Percentiles rank a stretch among this genome's conserved stretches.
These are phyloP conservation scores for Yarrowia sp. DNA, from an alignment of 805 yeast species.

Conservation along the genomic window DNA sequence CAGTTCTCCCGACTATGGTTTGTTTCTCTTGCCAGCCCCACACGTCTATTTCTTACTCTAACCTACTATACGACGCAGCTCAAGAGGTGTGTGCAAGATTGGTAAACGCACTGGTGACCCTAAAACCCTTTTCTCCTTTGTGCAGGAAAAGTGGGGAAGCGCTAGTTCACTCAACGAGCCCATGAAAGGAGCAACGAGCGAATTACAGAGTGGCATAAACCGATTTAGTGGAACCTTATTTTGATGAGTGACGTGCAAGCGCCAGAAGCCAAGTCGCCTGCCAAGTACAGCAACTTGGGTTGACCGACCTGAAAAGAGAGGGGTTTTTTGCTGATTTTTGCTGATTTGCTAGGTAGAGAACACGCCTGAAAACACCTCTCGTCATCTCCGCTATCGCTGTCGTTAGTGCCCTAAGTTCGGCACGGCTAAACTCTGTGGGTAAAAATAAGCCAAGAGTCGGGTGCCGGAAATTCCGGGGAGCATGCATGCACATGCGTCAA, in stretches of 20 bases:
- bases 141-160: slow-evolving; percentile 17
- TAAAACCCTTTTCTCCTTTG: not conserved
- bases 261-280: not conserved
- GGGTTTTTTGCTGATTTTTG: no score
- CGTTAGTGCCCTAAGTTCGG: no score
- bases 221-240: not conserved
- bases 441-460: not conserved
- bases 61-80: slow-evolving; percentile 8
- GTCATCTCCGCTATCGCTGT: no score
- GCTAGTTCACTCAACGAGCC: slow-evolving; percentile 2
- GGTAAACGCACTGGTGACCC: not conserved
- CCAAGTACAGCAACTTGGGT: no score
- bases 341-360: no score
- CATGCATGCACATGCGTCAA: not conserved
- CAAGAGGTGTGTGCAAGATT: slow-evolving; percentile 4
- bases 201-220: not conserved
- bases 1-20: not conserved
- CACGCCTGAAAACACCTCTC: no score
- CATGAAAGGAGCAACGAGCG: not conserved
- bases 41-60: slow-evolving; percentile 8
- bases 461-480: slow-evolving; percentile 18
- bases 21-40: not conserved
- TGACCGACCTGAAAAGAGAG: no score
- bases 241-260: not conserved
- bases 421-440: not conserved